Base-by-base conservation (phyloP, 371 early-diverging fungal species). In the Batkoa obscura region DNA sequence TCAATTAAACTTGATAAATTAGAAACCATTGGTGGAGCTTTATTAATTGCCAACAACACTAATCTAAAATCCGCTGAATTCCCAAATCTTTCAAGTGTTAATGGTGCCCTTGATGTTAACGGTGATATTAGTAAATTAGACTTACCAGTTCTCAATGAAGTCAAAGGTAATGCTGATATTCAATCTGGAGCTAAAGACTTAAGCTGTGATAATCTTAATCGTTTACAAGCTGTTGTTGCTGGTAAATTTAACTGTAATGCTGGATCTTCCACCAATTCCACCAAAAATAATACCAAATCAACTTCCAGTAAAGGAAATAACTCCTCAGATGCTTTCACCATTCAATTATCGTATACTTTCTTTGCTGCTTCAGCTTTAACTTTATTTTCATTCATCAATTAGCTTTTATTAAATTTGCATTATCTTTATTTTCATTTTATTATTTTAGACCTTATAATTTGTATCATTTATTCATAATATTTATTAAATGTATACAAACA, bases 11-110 rank as follows among this genome's bases (percentile, higher is more conserved):
- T 72, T 0, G 64, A 64, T 12, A 54, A 59, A 30, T 41, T 72
- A 2, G 52, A 52, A 4, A 43, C 46, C 10, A 43, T 72, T 4
- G 70, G 68, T 17, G 72, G 72, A 3, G 70, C 70, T 0, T 50
- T 70, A 9, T 61, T 62, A 0, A 6, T 72, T 2, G 61, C 61
- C 15, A 64, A 66, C 39, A 72, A 72, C 45, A 62, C 58, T 0
- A 47, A 62, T 0, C 43, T 70, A 9, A 53, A 43, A 3, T 36
- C 56, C 31, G 57, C 70, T 31, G 50, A 64, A 6, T 12, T 38
- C 30, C 43, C 23, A 9, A 43, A 17, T 6, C 31, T 55, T 1
- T 4, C 41, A 2, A 43, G 6, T 33, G 33, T 55, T 38, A 12
- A n/a, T 23, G 55, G 55, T 33, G 55, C 31, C 30, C 33, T 55